Base-by-base conservation (phyloP, 805 yeast genomes). In the Metschnikowia peoriensis region DNA sequence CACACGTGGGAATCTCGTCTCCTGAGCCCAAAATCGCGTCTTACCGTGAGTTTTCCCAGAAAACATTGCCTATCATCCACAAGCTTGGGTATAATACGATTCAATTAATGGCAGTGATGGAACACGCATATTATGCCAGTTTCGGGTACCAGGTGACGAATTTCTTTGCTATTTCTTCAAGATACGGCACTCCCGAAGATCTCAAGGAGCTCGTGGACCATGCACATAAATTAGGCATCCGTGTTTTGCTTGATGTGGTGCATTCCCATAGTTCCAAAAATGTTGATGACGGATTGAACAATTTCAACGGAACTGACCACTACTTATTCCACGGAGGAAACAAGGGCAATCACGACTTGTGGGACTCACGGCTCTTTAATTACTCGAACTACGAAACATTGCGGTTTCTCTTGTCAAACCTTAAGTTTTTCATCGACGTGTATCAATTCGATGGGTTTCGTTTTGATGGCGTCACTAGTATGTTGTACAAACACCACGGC, bases 81-180 rank as follows among this genome's bases (percentile, higher is more conserved):
- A 82, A 86, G 56, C 77, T 92, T 54, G 97, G 97, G 38, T 93
- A 93, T 69, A 90, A 94, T 68, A 85, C 96, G 5, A 87, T 93
- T 61, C 99, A 93, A 71, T 77, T 93, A 65, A 93, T 93, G 99
- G 97, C 99, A 0, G 81, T 93, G 42, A 93, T 93, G 99, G 99
- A 93, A 70, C 99, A 93, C 68, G 98, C 99, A 1, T 93, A 93
- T 67, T 93, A 93, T 68, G 99, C 97, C 1, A 89, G 97, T 1
- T 93, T 93, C 67, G 99, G 99, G n/a, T 93, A 93, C 68, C 99
- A 93, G 69, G 85, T 93, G 28, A 92, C 98, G 22, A 88, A 86
- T 54, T 94, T 93, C 67, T 93, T 88, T 67, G 97, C 98, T 1
- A 78, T 81, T 27, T 85, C 94, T 49, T 92, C 97, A 7, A 80